Evolutionary conservation across 2,329 filamentous ascomycete genomes (phyloP).

Genomic region (Fusarium pseudograminearum): DNA sequence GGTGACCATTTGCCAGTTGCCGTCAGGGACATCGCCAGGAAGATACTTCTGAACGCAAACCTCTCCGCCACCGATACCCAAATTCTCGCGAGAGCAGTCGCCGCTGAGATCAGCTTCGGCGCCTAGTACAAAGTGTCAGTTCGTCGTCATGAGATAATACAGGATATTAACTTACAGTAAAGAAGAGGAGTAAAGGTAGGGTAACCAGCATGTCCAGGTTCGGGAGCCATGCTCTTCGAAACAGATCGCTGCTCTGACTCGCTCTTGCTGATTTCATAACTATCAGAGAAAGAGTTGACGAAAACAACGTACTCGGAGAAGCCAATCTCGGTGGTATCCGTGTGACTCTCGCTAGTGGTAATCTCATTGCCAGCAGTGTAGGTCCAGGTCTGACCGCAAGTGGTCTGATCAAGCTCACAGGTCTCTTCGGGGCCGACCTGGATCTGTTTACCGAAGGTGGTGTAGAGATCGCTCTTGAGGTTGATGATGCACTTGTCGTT

Average conservation of each 20-base stretch:
- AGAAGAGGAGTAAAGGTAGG: constrained; percentile 26
- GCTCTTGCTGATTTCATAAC: constrained; percentile 14
- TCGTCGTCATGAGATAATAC: rapidly evolving
- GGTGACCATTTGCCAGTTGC: constrained; percentile 17
- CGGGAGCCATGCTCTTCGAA: constrained; percentile 10
- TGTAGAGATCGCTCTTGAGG: constrained; percentile 15
- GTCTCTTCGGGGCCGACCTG: constrained; percentile 1
- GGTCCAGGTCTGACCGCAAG: constrained; percentile 8
- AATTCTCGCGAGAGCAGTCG: constrained; percentile 1
- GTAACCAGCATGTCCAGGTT: constrained; percentile 19
- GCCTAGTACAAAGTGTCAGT: background rate
- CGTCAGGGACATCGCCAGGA: constrained; percentile 11
- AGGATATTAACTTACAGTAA: constrained; percentile 2
- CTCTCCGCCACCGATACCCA: constrained; percentile 9
- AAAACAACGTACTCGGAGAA: constrained; percentile 13
- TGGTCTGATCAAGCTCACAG: constrained; percentile 5
- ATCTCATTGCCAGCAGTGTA: constrained; percentile 17
- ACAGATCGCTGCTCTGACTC: constrained; percentile 8
- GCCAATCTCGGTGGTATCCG: constrained; percentile 14
- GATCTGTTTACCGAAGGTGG: constrained; percentile 9
- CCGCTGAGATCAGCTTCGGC: constrained; percentile 4
- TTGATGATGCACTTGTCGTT: constrained; percentile 22
- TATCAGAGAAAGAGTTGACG: constrained; percentile 8
- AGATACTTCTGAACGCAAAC: constrained; percentile 23
- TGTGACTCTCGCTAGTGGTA: background rate